A percentile compares a stretch with the other conserved stretches of the same genome.
These are phyloP conservation scores for Udeniomyces megalosporus DNA, from an alignment of 768 basidiomycete species.

Conservation along the genomic window DNA sequence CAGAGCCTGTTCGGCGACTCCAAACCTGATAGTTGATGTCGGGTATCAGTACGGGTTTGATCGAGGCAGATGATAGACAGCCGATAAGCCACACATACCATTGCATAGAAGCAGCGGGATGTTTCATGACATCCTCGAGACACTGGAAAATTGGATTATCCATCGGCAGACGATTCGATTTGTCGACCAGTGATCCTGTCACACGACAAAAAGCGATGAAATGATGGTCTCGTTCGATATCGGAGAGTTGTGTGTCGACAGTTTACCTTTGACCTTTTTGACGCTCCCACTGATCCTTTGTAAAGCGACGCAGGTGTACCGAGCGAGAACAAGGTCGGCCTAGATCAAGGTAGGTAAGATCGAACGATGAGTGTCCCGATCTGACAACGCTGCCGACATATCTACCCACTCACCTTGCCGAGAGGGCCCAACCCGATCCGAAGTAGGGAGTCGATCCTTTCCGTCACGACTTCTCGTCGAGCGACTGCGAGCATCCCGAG, in stretches of 20 bases:
- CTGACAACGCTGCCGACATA: no score
- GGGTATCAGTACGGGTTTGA: no score
- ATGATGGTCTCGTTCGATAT: background rate
- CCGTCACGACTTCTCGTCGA: constrained; percentile 55
- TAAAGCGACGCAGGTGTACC: constrained; percentile 84
- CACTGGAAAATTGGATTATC: constrained; percentile 68
- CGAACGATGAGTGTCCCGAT: background rate
- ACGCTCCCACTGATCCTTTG: constrained; percentile 83
- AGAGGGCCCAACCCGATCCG: constrained; percentile 68
- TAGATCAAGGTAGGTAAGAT: constrained; percentile 25
- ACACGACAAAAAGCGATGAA: background rate
- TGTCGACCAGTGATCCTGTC: constrained; percentile 70
- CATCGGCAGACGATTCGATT: constrained; percentile 72
- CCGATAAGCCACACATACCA: constrained; percentile 54
- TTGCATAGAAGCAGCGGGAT: constrained; percentile 65
- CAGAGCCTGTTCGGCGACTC: constrained; percentile 87
- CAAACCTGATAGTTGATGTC: constrained; percentile 39
- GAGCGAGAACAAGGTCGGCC: constrained; percentile 74
- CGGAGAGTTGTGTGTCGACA: background rate
- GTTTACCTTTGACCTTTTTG: constrained; percentile 86
- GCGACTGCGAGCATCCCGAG: constrained; percentile 94
- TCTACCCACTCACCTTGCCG: constrained; percentile 57
- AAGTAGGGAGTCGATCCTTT: constrained; percentile 68
- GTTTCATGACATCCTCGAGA: constrained; percentile 62
- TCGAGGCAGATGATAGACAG: background rate